Percentiles rank a stretch among this genome's conserved stretches.
These are phyloP conservation scores for Hippophae gyantsensis DNA, from an alignment of 306 rosid genomes.

Conservation along the genomic window DNA sequence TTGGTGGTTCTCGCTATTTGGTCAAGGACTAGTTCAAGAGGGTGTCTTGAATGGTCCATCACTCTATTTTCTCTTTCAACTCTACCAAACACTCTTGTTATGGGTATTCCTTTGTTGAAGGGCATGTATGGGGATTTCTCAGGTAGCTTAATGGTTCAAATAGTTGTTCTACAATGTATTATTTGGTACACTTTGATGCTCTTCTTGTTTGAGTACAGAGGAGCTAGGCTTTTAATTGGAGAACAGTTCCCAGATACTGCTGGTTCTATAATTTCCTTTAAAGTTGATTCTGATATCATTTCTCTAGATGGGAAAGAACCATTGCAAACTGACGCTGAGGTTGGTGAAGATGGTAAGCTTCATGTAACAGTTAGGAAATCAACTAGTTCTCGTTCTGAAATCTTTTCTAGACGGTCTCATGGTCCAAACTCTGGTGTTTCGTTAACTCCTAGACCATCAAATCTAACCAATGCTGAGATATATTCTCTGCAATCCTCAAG, in stretches of 20 bases:
- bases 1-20: constrained; percentile 38
- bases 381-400: constrained; percentile 54
- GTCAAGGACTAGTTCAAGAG: constrained; percentile 45
- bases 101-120: constrained; percentile 72
- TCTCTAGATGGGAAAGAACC: constrained; percentile 77
- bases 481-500: constrained; percentile 68
- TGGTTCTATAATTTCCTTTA: constrained; percentile 55
- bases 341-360: constrained; percentile 74
- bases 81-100: constrained; percentile 72
- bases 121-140: constrained; percentile 70
- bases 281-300: constrained; percentile 68
- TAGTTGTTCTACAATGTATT: constrained; percentile 73
- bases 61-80: constrained; percentile 74
- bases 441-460: constrained; percentile 63
- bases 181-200: constrained; percentile 78
- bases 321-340: constrained; percentile 64
- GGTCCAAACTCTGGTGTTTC: constrained; percentile 58
- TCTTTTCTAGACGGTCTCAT: constrained; percentile 49
- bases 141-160: constrained; percentile 63
- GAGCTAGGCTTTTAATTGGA: constrained; percentile 56
- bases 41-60: constrained; percentile 68
- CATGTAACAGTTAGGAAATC: constrained; percentile 66
- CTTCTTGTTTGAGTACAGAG: constrained; percentile 73
- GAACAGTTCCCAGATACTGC: constrained; percentile 88
- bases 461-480: constrained; percentile 74